phyloP scores from a whole-genome alignment of 495 filamentous ascomycete species.

The Penicillium waksmanii region DNA sequence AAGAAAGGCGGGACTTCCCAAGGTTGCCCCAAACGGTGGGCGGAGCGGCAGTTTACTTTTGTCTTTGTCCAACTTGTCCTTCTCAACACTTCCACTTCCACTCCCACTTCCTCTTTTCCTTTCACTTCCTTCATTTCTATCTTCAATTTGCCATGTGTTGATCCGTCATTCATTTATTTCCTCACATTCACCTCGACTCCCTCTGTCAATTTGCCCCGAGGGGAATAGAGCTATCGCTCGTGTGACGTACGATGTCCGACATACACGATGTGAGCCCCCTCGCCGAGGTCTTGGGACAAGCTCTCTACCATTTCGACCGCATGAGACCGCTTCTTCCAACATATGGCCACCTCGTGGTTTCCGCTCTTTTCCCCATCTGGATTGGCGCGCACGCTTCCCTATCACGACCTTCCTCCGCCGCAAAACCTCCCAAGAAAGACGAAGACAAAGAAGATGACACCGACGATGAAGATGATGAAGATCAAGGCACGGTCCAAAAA shows the following conservation, averaged over 20 bases:
- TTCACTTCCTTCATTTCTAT: not conserved
- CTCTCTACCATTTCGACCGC: constrained; percentile 53
- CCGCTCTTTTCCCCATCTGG: constrained; percentile 74
- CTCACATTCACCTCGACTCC: constrained; percentile 12
- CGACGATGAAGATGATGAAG: constrained; percentile 57
- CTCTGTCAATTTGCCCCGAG: no score
- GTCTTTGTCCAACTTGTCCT: constrained; percentile 15
- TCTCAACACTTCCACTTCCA: not conserved
- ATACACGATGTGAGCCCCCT: constrained; percentile 44
- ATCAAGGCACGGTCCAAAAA: constrained; percentile 47
- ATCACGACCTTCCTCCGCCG: constrained; percentile 78
- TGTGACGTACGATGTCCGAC: constrained; percentile 32
- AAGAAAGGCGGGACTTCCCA: constrained; percentile 2
- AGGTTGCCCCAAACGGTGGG: no score
- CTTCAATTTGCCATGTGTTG: constrained; percentile 15
- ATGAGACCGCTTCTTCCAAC: constrained; percentile 63
- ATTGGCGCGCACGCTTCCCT: constrained; percentile 72
- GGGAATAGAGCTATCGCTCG: not conserved
- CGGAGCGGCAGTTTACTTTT: constrained; percentile 11
- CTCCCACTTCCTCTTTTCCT: not conserved
- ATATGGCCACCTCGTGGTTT: constrained; percentile 67
- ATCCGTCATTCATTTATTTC: constrained; percentile 13
- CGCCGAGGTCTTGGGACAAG: constrained; percentile 51
- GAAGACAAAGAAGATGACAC: constrained; percentile 47
- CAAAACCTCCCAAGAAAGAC: constrained; percentile 58